A percentile compares a stretch with the other conserved stretches of the same genome.
These are phyloP conservation scores for Alternaria ventricosa DNA, from an alignment of 2,329 filamentous ascomycete genomes.

Conservation along the genomic window DNA sequence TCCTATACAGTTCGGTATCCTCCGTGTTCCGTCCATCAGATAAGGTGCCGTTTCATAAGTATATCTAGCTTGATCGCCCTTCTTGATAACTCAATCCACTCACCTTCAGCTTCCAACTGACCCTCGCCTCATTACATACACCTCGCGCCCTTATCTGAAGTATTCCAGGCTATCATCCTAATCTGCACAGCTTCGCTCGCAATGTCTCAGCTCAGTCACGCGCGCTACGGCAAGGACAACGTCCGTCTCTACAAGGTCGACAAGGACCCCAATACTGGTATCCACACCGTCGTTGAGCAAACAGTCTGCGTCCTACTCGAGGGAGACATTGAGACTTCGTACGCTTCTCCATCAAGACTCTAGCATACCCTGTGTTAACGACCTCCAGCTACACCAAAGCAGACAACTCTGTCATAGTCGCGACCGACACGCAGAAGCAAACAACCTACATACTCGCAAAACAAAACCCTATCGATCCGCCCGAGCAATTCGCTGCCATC, in stretches of 20 bases:
- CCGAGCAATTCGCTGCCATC: constrained; percentile 87
- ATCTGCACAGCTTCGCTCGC: constrained; percentile 17
- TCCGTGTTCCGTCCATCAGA: constrained; percentile 39
- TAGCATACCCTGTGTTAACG: constrained; percentile 21
- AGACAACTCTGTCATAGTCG: constrained; percentile 94
- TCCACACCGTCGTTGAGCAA: constrained; percentile 91
- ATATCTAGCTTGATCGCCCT: constrained; percentile 37
- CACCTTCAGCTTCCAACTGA: constrained; percentile 10
- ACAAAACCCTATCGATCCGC: constrained; percentile 87
- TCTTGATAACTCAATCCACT: constrained; percentile 20
- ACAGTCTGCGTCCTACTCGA: constrained; percentile 92
- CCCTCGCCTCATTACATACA: neutral
- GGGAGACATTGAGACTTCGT: constrained; percentile 87
- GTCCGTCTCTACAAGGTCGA: constrained; percentile 97
- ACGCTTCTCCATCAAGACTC: constrained; percentile 43
- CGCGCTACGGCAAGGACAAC: constrained; percentile 94
- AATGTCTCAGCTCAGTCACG: constrained; percentile 60
- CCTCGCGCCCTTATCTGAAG: neutral
- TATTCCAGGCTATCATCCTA: neutral
- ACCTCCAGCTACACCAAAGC: constrained; percentile 79
- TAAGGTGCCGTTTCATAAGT: constrained; percentile 30
- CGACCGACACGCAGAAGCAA: constrained; percentile 98
- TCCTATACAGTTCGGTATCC: constrained; percentile 39
- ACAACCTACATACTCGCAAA: constrained; percentile 89
- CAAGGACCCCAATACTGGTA: constrained; percentile 74